Base-by-base conservation (phyloP, 352 stramenopile species). In the Phytopythium litorale region DNA sequence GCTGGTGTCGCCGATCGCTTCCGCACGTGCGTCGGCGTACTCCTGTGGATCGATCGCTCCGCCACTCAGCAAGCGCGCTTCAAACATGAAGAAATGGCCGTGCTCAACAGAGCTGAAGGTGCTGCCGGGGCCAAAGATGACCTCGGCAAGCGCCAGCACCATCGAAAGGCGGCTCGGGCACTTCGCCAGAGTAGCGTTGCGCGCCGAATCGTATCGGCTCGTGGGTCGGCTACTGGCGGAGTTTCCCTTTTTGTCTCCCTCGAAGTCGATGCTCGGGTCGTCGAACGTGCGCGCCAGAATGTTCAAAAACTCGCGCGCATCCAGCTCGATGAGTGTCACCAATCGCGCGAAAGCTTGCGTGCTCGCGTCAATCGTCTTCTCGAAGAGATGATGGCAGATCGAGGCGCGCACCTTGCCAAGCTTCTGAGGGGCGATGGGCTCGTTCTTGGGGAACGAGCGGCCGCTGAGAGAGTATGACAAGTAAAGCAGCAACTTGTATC, bases 391-490 rank as follows among this genome's bases (percentile, higher is more conserved):
- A 50, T 88, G 71, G 50, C 96, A 86, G 35, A 98, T 78, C 58
- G 88, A 72, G 2, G 78, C 79, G 18, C 79, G 78, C 42, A 96
- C 81, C 55, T 91, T 84, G 49, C 79, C 79, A 32, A 88, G 55
- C 35, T 95, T 88, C n/a, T 83, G 68, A 9, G 78, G 64, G 25
- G 83, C 68, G 25, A 95, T 78, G 16, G 67, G 65, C 28, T 89
- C 81, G 21, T 92, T 85, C 63, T 94, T 87, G 1, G 95, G 95
- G 65, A 98, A 98, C 19, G 66, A 84, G 42, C 87, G 86, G 7
- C 92, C 93, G 58, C 73, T 88, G 45, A 98, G 89, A n/a, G 86
- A 94, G 58, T 93, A 96, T 59, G 88, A 93, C 57, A 98, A 76
- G 71, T 98, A 98, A 46, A 98, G 48, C 54, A 95, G 63, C 57